Percentiles rank a stretch among this genome's conserved stretches.
phyloP scores from a whole-genome alignment of 352 stramenopile genomes.

The Globisporangium paddicum region DNA sequence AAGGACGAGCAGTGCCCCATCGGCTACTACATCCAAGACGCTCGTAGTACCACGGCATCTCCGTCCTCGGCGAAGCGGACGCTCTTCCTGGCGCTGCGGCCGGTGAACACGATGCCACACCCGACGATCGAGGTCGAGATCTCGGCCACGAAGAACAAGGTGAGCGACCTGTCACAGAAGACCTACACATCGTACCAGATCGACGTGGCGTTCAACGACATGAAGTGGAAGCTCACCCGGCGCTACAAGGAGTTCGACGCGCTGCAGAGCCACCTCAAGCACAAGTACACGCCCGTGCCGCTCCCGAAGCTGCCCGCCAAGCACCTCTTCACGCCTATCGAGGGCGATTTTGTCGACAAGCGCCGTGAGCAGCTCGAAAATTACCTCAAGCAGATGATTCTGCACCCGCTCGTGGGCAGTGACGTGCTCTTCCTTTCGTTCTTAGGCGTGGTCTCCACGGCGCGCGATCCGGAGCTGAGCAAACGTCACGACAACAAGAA shows the following conservation, averaged over 20 bases:
- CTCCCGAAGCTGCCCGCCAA: conserved; percentile 56
- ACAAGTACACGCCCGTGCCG: conserved; percentile 30
- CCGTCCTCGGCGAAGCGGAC: conserved; percentile 12
- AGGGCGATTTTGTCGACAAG: conserved; percentile 58
- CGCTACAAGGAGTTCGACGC: conserved; percentile 68
- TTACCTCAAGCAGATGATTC: conserved; percentile 54
- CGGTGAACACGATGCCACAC: conserved; percentile 54
- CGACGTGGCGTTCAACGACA: conserved; percentile 62
- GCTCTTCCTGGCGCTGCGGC: conserved; percentile 27
- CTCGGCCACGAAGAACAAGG: conserved; percentile 60
- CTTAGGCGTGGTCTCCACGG: conserved; percentile 64
- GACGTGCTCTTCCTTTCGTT: conserved; percentile 78
- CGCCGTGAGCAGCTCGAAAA: conserved; percentile 60
- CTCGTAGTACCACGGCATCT: no score
- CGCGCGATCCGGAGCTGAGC: conserved; percentile 54
- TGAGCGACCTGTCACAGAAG: conserved; percentile 73
- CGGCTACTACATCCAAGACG: conserved; percentile 32
- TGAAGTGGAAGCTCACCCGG: conserved; percentile 60
- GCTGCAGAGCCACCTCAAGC: conserved; percentile 27
- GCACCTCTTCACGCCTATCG: conserved; percentile 57
- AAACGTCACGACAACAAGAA: conserved; percentile 51
- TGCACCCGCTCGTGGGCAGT: conserved; percentile 35
- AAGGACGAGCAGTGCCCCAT: conserved; percentile 47
- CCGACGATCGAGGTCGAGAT: conserved; percentile 60
- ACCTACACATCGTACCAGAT: conserved; percentile 70